Evolutionary conservation across 2,329 filamentous ascomycete genomes (phyloP).

Genomic region (Fusarium siculi): DNA sequence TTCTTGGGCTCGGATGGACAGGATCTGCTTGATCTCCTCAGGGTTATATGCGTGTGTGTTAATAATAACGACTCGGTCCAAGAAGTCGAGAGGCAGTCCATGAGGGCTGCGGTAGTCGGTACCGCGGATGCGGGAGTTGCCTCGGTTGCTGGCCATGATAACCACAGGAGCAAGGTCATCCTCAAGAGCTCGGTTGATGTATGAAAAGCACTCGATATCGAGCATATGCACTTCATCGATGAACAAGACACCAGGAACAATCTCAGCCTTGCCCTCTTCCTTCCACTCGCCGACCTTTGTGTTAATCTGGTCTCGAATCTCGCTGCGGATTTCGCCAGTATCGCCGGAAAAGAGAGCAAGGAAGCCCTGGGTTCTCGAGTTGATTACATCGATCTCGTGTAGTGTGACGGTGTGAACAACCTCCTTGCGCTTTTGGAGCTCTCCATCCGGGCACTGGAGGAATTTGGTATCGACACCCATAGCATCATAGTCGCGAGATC

Average conservation of each 20-base stretch:
- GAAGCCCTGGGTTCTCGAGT: slow-evolving; percentile 98
- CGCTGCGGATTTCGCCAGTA: slow-evolving; percentile 96
- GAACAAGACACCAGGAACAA: slow-evolving; percentile 96
- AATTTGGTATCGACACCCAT: slow-evolving; percentile 99
- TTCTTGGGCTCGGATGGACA: slow-evolving; percentile 91
- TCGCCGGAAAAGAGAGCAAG: slow-evolving; percentile 97
- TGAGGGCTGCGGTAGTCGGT: slow-evolving; percentile 95
- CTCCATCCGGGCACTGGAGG: slow-evolving; percentile 95
- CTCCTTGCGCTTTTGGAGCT: slow-evolving; percentile 96
- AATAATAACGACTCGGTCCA: slow-evolving; percentile 96
- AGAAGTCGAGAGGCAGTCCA: slow-evolving; percentile 92
- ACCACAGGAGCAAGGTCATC: slow-evolving; percentile 95
- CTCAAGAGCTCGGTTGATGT: slow-evolving; percentile 96
- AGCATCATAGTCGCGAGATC: slow-evolving; percentile 97
- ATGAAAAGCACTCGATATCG: slow-evolving; percentile 98
- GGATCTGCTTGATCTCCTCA: slow-evolving; percentile 91
- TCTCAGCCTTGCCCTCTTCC: slow-evolving; percentile 98
- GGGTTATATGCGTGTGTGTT: slow-evolving; percentile 86
- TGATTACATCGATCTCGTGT: slow-evolving; percentile 99
- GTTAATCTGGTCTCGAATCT: slow-evolving; percentile 98
- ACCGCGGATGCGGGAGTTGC: slow-evolving; percentile 89
- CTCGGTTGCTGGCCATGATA: slow-evolving; percentile 99
- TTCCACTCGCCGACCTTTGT: slow-evolving; percentile 99
- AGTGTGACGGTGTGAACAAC: slow-evolving; percentile 96
- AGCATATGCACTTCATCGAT: slow-evolving; percentile 99